phyloP scores from a whole-genome alignment of 331 rosid genomes.

The Saraca asoca region DNA sequence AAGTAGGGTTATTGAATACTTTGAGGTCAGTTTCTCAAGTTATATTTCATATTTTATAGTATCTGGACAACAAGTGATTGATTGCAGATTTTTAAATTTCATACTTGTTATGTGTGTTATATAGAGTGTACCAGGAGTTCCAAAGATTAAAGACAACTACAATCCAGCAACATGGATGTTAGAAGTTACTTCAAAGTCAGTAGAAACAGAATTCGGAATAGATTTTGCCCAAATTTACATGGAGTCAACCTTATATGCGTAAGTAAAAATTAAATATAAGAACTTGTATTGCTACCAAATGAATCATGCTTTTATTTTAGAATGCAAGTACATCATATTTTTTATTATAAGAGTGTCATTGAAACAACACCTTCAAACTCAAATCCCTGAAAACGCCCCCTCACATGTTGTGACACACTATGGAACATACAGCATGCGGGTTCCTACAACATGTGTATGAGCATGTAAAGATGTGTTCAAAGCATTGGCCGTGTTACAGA shows the following conservation, averaged over 20 bases:
- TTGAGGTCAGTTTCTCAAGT: slow-evolving; percentile 51
- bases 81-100: slow-evolving; percentile 13
- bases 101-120: slow-evolving; percentile 19
- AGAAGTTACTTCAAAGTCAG: slow-evolving; percentile 54
- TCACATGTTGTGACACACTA: no score
- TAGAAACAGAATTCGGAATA: slow-evolving; percentile 52
- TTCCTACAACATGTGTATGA: no score
- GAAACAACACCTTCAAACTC: no score
- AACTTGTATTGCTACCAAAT: background rate
- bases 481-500: background rate
- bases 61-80: slow-evolving; percentile 5
- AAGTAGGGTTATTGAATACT: slow-evolving; percentile 50
- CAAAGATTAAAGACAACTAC: slow-evolving; percentile 51
- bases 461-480: background rate
- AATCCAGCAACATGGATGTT: slow-evolving; percentile 71
- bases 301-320: background rate
- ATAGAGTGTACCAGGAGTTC: slow-evolving; percentile 53
- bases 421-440: no score
- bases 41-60: background rate
- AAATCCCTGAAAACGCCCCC: no score
- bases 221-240: slow-evolving; percentile 55
- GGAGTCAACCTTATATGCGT: slow-evolving; percentile 51
- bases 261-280: slow-evolving; percentile 24
- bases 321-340: no score
- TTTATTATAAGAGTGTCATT: no score